Base-by-base conservation (phyloP, 2,329 filamentous ascomycete genomes). In the Pseudocercospora macadamiae region DNA sequence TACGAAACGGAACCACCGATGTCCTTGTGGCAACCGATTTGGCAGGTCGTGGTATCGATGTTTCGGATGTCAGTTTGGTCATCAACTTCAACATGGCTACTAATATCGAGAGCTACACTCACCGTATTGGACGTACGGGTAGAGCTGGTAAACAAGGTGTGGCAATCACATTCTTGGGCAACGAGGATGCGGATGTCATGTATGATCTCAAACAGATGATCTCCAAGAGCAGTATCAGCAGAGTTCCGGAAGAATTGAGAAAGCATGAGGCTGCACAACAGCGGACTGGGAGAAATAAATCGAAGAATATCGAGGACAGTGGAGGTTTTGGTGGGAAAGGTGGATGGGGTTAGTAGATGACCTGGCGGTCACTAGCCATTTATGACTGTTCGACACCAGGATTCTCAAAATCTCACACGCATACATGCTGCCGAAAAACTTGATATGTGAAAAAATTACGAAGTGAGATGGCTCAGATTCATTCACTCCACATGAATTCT, bases 11-110 rank as follows among this genome's bases (percentile, higher is more conserved):
- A 30, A 79, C 85, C 51, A 90, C 90, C 0, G 89, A 96, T 63
- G 90, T 99, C 0, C 85, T 99, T 34, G 95, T 99, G 53, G 95
- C 95, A 0, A 99, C 95, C 1, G 95, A 99, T 77, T 80, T 99
- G 57, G 95, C 95, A 1, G 95, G 93, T 63, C 87, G 95, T 81
- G 95, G 95, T 91, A 97, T 99, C 74, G 95, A 99, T 76, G 93
- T 99, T 3, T 87, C 90, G 0, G 95, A 97, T 71, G 95, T 99
- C 37, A 90, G 86, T 62, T 83, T 99, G 60, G 95, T 99, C 57
- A 84, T 99, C 74, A 99, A 99, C 80, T 99, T 97, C 85, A 99
- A 97, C 82, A 97, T 99, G 95, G 89, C 95, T 0, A 87, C 80
- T 10, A 91, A 82, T 67, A 97, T 99, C 66, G 95, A 99, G 78